These are phyloP conservation scores for Lentinula novae-zelandiae DNA, from an alignment of 1,284 basidiomycete genomes.

Conservation along the genomic window DNA sequence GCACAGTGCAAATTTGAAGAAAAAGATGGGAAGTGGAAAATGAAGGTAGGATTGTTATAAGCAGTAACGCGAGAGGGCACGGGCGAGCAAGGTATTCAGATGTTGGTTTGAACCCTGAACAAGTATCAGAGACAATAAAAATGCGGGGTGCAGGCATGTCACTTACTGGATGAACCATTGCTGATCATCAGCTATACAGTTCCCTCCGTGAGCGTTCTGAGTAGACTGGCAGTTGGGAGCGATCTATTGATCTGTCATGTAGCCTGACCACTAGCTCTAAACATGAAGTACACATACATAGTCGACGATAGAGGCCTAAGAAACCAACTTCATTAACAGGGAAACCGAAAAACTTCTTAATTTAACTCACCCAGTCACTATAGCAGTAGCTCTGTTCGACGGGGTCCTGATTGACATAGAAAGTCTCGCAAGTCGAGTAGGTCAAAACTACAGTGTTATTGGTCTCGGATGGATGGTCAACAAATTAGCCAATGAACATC, in stretches of 20 bases:
- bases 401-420: constrained; percentile 37
- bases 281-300: constrained; percentile 16
- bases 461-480: constrained; percentile 14
- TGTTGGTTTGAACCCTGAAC: neutral
- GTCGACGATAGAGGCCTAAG: constrained; percentile 35
- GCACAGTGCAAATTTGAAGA: neutral
- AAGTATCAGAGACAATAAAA: neutral
- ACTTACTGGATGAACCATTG: constrained; percentile 44
- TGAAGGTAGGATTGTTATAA: neutral
- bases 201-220: constrained; percentile 47
- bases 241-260: neutral
- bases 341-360: neutral
- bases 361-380: constrained; percentile 31
- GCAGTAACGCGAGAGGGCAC: no score
- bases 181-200: constrained; percentile 41
- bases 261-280: neutral
- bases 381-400: constrained; percentile 32
- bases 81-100: no score
- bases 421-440: constrained; percentile 32
- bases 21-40: neutral
- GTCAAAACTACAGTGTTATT: constrained; percentile 33
- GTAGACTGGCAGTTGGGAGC: constrained; percentile 41
- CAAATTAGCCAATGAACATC: neutral
- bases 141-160: neutral
- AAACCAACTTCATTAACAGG: neutral